Base-by-base conservation (phyloP, 139 green algal genomes). In the Coccomyxa sp. region DNA sequence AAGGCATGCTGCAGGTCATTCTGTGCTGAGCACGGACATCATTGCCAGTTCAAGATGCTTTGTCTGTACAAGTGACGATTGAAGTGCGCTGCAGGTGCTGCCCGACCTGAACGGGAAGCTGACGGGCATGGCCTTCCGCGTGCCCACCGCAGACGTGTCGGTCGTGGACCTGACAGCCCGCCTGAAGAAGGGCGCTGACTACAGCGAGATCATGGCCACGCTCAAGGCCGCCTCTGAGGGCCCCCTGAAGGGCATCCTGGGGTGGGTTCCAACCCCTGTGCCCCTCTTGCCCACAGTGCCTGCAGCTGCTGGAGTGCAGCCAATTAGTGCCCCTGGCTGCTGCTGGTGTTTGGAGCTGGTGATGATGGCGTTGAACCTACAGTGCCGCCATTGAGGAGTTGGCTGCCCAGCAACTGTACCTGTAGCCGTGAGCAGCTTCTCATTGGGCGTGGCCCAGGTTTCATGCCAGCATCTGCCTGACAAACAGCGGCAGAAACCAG, bases 81-180 rank as follows among this genome's bases (percentile, higher is more conserved):
- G n/a, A n/a, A n/a, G n/a, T n/a, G n/a, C n/a, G n/a, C n/a, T 22
- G 73, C 79, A 82, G 79, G 94, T 99, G 68, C 90, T 99, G 50
- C 96, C 96, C 12, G 88, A 94, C 73, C 91, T 99, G 9, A 97
- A 98, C 81, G 96, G 96, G 87, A 99, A 98, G 92, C 89, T 99
- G 36, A 99, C 96, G 1, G 96, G 96, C 79, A 99, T 99, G 96
- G 92, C 96, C 27, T 99, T 99, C 92, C 92, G 96, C 39, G 96
- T 99, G 68, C 96, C 96, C 73, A 98, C 93, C 80, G 85, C 89
- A 44, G 94, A 99, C 74, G 96, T 99, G 70, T 97, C 92, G 2
- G 96, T 99, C 14, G 96, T 99, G 27, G 96, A 99, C 88, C 88
- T 99, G 24, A 99, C 96, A 0, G 84, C 94, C 0, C 79, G 81